These are phyloP conservation scores for Clavispora vitiphila DNA, from an alignment of 805 yeast species.

Conservation along the genomic window DNA sequence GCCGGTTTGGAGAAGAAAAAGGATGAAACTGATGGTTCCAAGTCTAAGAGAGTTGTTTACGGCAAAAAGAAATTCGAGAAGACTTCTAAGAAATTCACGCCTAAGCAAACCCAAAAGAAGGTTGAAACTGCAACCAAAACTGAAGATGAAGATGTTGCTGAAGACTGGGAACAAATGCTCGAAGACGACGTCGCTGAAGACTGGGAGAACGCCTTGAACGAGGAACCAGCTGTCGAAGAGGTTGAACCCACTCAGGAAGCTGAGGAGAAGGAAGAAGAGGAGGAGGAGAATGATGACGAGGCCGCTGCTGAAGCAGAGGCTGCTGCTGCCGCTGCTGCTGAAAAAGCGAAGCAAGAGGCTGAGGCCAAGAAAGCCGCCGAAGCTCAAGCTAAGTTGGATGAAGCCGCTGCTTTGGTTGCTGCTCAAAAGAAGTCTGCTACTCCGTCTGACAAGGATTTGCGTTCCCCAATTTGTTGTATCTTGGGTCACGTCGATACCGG, in stretches of 20 bases:
- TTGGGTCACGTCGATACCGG: conserved; percentile 99
- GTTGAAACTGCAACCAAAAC: conserved; percentile 14
- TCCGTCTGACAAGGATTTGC: conserved; percentile 52
- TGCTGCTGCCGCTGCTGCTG: conserved; percentile 13
- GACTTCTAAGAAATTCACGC: conserved; percentile 31
- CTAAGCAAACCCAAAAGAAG: conserved; percentile 19
- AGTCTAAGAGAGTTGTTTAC: conserved; percentile 66
- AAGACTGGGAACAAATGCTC: conserved; percentile 17
- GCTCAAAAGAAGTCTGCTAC: conserved; percentile 13
- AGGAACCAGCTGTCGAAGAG: conserved; percentile 24
- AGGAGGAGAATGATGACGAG: conserved; percentile 11
- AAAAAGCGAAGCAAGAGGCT: conserved; percentile 16
- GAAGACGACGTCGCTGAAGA: conserved; percentile 58
- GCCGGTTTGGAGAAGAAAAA: conserved; percentile 55
- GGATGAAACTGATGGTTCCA: conserved; percentile 22
- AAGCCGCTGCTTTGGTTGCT: conserved; percentile 10
- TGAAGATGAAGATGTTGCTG: conserved; percentile 21
- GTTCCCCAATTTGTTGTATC: conserved; percentile 99
- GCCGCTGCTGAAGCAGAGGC: conserved; percentile 12
- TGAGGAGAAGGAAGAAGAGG: conserved; percentile 22
- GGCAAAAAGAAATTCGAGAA: conserved; percentile 62
- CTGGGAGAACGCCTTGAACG: conserved; percentile 27
- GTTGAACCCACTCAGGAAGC: conserved; percentile 16
- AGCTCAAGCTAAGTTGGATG: conserved; percentile 31
- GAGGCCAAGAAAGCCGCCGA: conserved; percentile 17